Percentiles rank a stretch among this genome's conserved stretches.
phyloP scores from a whole-genome alignment of 2,329 filamentous ascomycete species.

The Coniochaeta sp. region DNA sequence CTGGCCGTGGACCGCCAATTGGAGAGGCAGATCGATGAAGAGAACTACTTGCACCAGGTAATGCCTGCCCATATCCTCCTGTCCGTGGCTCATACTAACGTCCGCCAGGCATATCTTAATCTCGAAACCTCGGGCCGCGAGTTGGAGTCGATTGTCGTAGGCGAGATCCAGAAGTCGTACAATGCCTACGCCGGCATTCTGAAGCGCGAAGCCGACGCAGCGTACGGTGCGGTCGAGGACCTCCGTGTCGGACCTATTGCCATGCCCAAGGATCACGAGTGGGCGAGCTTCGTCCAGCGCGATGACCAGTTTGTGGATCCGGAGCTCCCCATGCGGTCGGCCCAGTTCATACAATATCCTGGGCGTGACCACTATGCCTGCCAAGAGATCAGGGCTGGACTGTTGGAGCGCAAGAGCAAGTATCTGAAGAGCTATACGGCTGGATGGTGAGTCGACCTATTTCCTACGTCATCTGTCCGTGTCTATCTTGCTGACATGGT shows the following conservation, averaged over 20 bases:
- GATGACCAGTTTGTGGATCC: slow-evolving; percentile 87
- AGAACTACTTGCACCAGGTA: slow-evolving; percentile 92
- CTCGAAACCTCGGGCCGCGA: slow-evolving; percentile 90
- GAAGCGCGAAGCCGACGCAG: slow-evolving; percentile 81
- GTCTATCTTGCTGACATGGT: slow-evolving; percentile 12
- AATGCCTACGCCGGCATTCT: slow-evolving; percentile 88
- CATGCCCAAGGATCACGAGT: slow-evolving; percentile 94
- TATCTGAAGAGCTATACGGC: slow-evolving; percentile 96
- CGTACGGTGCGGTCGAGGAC: slow-evolving; percentile 70
- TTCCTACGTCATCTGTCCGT: neutral
- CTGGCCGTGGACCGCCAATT: slow-evolving; percentile 83
- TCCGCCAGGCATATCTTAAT: slow-evolving; percentile 75
- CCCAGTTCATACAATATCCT: slow-evolving; percentile 83
- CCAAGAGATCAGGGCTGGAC: slow-evolving; percentile 79
- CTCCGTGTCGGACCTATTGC: slow-evolving; percentile 77
- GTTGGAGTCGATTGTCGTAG: slow-evolving; percentile 91
- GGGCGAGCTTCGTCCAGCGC: slow-evolving; percentile 71
- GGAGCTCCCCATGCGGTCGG: slow-evolving; percentile 64
- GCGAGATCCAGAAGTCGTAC: slow-evolving; percentile 97
- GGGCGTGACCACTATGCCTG: slow-evolving; percentile 78
- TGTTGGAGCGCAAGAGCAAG: slow-evolving; percentile 96
- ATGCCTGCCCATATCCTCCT: neutral
- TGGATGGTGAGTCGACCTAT: slow-evolving; percentile 62
- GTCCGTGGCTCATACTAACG: slow-evolving; percentile 9
- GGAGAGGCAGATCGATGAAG: slow-evolving; percentile 88